Conservation (phyloP, 2,329 filamentous ascomycete genomes). For the Penicillium sp. region DNA sequence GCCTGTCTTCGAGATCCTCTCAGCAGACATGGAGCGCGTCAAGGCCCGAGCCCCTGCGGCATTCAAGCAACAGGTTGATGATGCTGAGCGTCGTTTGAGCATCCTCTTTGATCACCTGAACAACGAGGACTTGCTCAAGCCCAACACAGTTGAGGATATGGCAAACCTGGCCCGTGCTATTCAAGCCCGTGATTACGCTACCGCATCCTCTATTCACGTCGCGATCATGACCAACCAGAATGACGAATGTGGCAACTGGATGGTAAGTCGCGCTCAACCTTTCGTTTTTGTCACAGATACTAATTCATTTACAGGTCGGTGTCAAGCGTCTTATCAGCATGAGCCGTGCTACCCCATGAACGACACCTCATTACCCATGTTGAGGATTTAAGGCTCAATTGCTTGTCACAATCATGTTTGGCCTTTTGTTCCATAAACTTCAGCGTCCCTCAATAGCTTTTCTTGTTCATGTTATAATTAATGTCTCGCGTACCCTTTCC, state of each 20-base stretch:
- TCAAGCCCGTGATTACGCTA: conserved; percentile 68
- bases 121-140: conserved; percentile 85
- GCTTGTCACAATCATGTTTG: conserved; percentile 5
- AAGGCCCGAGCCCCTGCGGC: conserved; percentile 81
- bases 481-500: conserved; percentile 20
- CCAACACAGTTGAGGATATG: conserved; percentile 62
- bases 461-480: conserved; percentile 26
- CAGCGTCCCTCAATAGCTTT: conserved; percentile 9
- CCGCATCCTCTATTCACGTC: conserved; percentile 68
- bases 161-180: conserved; percentile 61
- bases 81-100: conserved; percentile 88
- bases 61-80: conserved; percentile 85
- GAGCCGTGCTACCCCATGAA: conserved; percentile 25
- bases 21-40: conserved; percentile 82
- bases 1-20: conserved; percentile 78
- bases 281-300: neutral
- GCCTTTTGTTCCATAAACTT: conserved; percentile 12
- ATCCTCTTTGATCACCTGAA: conserved; percentile 97
- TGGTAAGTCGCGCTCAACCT: conserved; percentile 59
- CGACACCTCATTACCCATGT: neutral
- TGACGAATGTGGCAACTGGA: conserved; percentile 82
- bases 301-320: conserved; percentile 16
- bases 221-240: conserved; percentile 76
- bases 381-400: conserved; percentile 1
- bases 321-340: conserved; percentile 26